These are phyloP conservation scores for Lactifluus piperatus DNA, from an alignment of 768 basidiomycete genomes.

Conservation along the genomic window DNA sequence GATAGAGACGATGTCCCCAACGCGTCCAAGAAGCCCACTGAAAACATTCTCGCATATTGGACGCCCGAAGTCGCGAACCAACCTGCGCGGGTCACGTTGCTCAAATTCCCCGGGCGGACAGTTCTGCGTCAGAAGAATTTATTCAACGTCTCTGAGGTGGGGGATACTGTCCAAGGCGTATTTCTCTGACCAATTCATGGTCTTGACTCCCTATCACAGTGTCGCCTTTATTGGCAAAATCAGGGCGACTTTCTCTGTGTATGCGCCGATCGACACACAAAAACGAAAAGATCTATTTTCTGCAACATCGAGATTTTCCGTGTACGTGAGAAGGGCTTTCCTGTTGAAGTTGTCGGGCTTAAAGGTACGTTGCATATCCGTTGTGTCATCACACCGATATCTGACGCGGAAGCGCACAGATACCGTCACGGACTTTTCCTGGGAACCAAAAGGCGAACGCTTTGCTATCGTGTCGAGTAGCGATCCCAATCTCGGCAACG, in stretches of 20 bases:
- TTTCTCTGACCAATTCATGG: not conserved
- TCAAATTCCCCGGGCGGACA: slow-evolving; percentile 77
- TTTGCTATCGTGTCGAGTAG: slow-evolving; percentile 92
- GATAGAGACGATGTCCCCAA: slow-evolving; percentile 65
- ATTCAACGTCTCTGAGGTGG: slow-evolving; percentile 94
- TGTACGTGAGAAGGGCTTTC: slow-evolving; percentile 93
- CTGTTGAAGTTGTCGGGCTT: slow-evolving; percentile 94
- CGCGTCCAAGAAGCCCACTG: slow-evolving; percentile 53
- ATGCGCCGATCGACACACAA: slow-evolving; percentile 97
- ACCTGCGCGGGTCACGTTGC: slow-evolving; percentile 91
- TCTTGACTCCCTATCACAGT: slow-evolving; percentile 52
- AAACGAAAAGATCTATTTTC: slow-evolving; percentile 97
- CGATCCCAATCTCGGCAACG: slow-evolving; percentile 89
- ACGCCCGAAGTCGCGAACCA: slow-evolving; percentile 94
- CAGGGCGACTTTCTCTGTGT: slow-evolving; percentile 98
- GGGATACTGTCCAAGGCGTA: slow-evolving; percentile 24
- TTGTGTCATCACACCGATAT: not conserved
- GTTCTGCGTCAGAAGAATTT: slow-evolving; percentile 91
- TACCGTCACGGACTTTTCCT: slow-evolving; percentile 91
- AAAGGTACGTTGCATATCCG: slow-evolving; percentile 51
- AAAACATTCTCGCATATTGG: slow-evolving; percentile 97
- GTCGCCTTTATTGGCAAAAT: slow-evolving; percentile 97
- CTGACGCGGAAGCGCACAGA: slow-evolving; percentile 38
- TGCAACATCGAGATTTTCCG: slow-evolving; percentile 98
- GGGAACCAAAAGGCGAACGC: slow-evolving; percentile 95